Conservation (phyloP, 2,329 filamentous ascomycete genomes). For the Ascochyta viciae-villosae region DNA sequence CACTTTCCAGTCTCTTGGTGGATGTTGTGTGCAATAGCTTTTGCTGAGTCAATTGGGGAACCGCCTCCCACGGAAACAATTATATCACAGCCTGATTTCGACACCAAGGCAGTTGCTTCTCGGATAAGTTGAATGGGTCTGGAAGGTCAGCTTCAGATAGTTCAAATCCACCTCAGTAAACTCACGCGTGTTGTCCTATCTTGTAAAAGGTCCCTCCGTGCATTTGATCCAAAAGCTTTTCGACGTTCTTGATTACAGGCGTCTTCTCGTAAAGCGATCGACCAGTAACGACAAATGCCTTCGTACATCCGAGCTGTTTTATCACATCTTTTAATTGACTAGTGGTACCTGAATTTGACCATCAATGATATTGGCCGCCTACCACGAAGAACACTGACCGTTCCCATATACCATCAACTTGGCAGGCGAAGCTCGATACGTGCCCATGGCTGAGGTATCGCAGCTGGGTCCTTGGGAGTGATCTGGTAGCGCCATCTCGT, state of each 20-base stretch:
- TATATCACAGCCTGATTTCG: slow-evolving; percentile 46
- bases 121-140: slow-evolving; percentile 47
- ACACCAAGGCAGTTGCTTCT: slow-evolving; percentile 45
- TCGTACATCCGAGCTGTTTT: slow-evolving; percentile 48
- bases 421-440: slow-evolving; percentile 46
- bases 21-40: slow-evolving; percentile 49
- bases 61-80: slow-evolving; percentile 54
- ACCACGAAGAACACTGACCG: slow-evolving; percentile 22
- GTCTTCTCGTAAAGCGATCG: slow-evolving; percentile 62
- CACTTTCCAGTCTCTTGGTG: slow-evolving; percentile 48
- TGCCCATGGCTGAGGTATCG: slow-evolving; percentile 42
- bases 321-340: slow-evolving; percentile 42
- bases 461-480: slow-evolving; percentile 34
- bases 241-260: slow-evolving; percentile 60
- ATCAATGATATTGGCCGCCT: not conserved
- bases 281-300: slow-evolving; percentile 65
- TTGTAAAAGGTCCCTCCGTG: slow-evolving; percentile 63
- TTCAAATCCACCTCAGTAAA: slow-evolving; percentile 41
- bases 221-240: slow-evolving; percentile 54
- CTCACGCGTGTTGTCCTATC: slow-evolving; percentile 62
- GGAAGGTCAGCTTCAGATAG: slow-evolving; percentile 17
- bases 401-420: slow-evolving; percentile 49
- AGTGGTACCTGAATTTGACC: slow-evolving; percentile 38
- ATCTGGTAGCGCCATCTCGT: slow-evolving; percentile 41
- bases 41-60: slow-evolving; percentile 59